Base-by-base conservation (phyloP, 164 flowering plant genomes). In the Chimonanthus salicifolius region DNA sequence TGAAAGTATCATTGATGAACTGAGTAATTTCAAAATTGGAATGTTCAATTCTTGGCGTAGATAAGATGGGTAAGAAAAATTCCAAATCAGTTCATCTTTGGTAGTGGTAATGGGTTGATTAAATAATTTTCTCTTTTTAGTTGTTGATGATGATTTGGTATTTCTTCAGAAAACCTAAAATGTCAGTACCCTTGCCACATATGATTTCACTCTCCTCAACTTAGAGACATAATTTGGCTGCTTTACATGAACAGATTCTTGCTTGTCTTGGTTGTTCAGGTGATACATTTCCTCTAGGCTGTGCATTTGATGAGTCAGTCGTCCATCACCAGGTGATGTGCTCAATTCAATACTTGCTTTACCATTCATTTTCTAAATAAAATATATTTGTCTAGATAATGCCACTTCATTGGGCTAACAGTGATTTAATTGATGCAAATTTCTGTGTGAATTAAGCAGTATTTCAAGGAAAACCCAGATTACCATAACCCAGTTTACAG, bases 201-300 rank as follows among this genome's bases (percentile, higher is more conserved):
- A 20, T 58, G 62, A 33, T 33, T 33, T 33, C 33, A 33, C 33
- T 33, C 33, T 33, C 33, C 33, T 33, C 33, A 33, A 33, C 33
- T 33, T 33, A 33, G 33, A 33, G 33, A 33, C 33, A 33, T 0
- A 33, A 33, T 33, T 33, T 33, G 33, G 33, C 33, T 33, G 33
- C 1, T 33, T 33, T 33, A 33, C 33, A 33, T 33, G 33, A 33
- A 33, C 33, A 33, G 33, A 33, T 33, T 33, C 33, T 33, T 33
- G 33, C 33, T 33, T 33, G 33, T 63, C 21, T 63, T 3, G 43
- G 10, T 18, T 7, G 66, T 21, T 10, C 74, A 86, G 94, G 94
- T 15, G 97, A 92, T 65, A 90, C 90, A 15, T 88, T 72, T 70
- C 97, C 97, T 15, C 80, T 92, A 45, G 97, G 97, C 2, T 91